Base-by-base conservation (phyloP, 352 stramenopile species). In the Globisporangium paddicum region DNA sequence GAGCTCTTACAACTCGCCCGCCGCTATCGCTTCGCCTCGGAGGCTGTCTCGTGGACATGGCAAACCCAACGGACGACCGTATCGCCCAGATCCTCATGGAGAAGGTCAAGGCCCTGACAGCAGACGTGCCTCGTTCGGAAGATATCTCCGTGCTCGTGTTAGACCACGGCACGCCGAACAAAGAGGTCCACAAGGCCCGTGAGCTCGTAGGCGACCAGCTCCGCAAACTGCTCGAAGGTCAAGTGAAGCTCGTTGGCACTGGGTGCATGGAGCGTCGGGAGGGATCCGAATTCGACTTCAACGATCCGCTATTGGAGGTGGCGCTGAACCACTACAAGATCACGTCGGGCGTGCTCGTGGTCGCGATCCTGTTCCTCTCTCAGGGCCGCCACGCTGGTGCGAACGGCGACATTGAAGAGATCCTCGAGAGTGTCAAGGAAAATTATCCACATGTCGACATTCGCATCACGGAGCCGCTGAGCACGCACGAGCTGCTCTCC, bases 251-350 rank as follows among this genome's bases (percentile, higher is more conserved):
- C 0, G 79, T 94, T 0, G 65, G 60, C 2, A 84, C 81, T 2
- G 79, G 77, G 13, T 89, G 78, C 56, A 92, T 96, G 82, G 84
- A 96, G 68, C 76, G 82, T 26, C 79, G 77, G 34, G 78, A 92
- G 40, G 79, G 80, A 21, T 9, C 66, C 0, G 71, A 85, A 46
- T 93, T 81, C 60, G 84, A 90, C 55, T 96, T 92, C 37, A 93
- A 93, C 54, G 82, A 93, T 26, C 86, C 86, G 10, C 64, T 93
- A n/a, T 60, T 96, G 9, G 66, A 65, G 11, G 66, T 76, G n/a
- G 80, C 82, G 5, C 64, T 91, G 18, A 74, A 87, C 1, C 64
- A 80, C 59, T 90, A 90, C 64, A 65, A 65, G 6, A 80, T 93
- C 50, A 71, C 64, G 3, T 75, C 72, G 8, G 78, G 80, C 2